Evolutionary conservation across 2,329 filamentous ascomycete genomes (phyloP), one percentile per base, ranked within the genome.

Genomic region (Calonectria fujianensis): DNA sequence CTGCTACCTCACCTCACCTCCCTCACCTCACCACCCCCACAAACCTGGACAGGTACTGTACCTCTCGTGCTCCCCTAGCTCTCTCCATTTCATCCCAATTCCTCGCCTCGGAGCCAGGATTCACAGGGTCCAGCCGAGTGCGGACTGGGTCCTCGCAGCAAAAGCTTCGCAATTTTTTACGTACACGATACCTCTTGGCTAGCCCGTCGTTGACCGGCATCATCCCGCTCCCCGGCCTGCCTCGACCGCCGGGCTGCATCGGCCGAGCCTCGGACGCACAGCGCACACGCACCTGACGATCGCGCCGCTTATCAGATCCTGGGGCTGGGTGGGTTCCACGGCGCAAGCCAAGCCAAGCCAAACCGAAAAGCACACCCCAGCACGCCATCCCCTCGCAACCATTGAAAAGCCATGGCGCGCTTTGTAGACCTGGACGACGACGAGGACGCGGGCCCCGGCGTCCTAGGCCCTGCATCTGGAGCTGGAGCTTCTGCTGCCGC

Each of bases 401-500:
- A 74, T 59, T 66, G 57, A 48, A 8, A 57, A 70, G 76, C 78
- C 75, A 81, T 81, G 80, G 80, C 80, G 79, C 80, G 80, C 74
- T 81, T 81, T 81, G 80, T 81, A 77, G 80, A 81, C 71, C 80
- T 81, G 74, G 80, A 80, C 69, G 80, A 80, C 31, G 78, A 80
- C 54, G 80, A 81, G 51, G 75, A 80, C 69, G 74, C 65, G 54
- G 61, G 72, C 63, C 72, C 72, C 61, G n/a, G 64, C 45, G 45
- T 63, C 52, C 63, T 74, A 69, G 69, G 59, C 57, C 73, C 64
- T 72, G 73, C 14, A 27, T 39, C 57, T 64, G 69, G 41, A 41
- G 50, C 63, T 78, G 76, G 72, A 61, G 72, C 45, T 59, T 75
- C 27, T 51, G 72, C 37, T 54, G 76, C 20, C 37, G 65, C 70